Evolutionary conservation across 352 stramenopile genomes (phyloP).

Genomic region (Thraustochytrium striatum): DNA sequence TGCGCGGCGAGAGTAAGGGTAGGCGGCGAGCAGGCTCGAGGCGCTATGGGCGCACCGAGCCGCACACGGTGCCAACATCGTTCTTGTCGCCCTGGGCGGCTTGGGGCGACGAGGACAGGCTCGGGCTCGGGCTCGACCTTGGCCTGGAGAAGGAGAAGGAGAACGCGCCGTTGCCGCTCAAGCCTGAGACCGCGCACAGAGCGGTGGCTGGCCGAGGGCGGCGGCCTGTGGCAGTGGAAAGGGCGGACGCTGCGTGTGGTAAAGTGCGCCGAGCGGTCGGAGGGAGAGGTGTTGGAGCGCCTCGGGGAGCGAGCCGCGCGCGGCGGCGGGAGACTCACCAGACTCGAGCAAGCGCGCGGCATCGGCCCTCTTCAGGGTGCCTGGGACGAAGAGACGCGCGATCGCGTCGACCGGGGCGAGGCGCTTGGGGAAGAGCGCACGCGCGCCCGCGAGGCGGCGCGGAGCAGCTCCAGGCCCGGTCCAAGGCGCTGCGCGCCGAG

Average conservation of each 20-base stretch:
- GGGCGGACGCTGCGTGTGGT: conserved; percentile 27
- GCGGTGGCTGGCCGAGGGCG: not conserved
- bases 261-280: not conserved
- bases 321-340: not conserved
- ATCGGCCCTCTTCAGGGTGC: not conserved
- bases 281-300: not conserved
- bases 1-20: not conserved
- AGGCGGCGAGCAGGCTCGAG: not conserved
- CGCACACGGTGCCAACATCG: not conserved
- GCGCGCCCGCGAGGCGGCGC: conserved; percentile 10
- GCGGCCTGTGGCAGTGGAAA: conserved; percentile 18
- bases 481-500: conserved; percentile 1
- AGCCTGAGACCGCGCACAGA: not conserved
- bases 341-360: not conserved
- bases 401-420: not conserved
- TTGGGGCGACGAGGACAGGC: not conserved
- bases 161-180: not conserved
- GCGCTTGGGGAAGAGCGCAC: not conserved
- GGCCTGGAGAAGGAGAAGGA: not conserved
- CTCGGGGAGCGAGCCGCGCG: not conserved
- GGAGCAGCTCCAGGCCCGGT: conserved; percentile 11
- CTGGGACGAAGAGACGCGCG: not conserved
- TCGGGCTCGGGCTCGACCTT: not conserved
- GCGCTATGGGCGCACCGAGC: too few relatives aligned
- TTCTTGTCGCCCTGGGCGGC: not conserved